These are phyloP conservation scores for Papiliotrema terrestris DNA, from an alignment of 1,284 basidiomycete species.

Conservation along the genomic window DNA sequence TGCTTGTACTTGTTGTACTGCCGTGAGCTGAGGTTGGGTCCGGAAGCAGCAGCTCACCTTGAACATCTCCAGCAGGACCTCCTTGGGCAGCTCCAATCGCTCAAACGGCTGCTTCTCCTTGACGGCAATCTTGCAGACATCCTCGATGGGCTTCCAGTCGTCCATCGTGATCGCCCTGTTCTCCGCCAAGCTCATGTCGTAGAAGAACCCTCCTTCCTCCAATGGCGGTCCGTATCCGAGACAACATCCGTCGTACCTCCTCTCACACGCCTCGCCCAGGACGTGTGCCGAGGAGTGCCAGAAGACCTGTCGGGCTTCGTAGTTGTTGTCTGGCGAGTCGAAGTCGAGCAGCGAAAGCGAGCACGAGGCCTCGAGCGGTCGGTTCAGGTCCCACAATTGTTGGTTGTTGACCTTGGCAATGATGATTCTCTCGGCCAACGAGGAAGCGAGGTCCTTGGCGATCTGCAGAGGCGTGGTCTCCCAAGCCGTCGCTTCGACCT, in stretches of 20 bases:
- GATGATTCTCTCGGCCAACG: slow-evolving; percentile 82
- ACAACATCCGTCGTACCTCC: slow-evolving; percentile 90
- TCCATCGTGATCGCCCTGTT: slow-evolving; percentile 66
- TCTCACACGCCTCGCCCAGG: slow-evolving; percentile 94
- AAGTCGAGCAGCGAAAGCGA: slow-evolving; percentile 89
- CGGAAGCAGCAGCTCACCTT: slow-evolving; percentile 55
- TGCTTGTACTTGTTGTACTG: slow-evolving; percentile 99
- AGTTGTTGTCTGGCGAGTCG: slow-evolving; percentile 77
- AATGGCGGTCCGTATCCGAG: slow-evolving; percentile 94
- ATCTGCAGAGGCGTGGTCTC: slow-evolving; percentile 95
- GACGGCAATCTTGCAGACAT: slow-evolving; percentile 78
- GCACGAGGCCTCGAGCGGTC: slow-evolving; percentile 81
- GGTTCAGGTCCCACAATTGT: slow-evolving; percentile 88
- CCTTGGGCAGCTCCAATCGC: slow-evolving; percentile 87
- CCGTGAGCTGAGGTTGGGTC: not conserved
- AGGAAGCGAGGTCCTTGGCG: slow-evolving; percentile 81
- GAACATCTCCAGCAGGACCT: slow-evolving; percentile 96
- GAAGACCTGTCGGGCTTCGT: slow-evolving; percentile 85
- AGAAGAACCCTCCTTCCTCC: slow-evolving; percentile 97
- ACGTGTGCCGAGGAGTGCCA: slow-evolving; percentile 99
- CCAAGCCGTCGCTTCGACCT: slow-evolving; percentile 81
- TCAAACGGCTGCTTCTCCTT: slow-evolving; percentile 99
- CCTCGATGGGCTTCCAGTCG: slow-evolving; percentile 89
- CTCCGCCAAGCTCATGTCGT: slow-evolving; percentile 73
- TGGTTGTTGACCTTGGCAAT: slow-evolving; percentile 87